Conservation (phyloP, 176 grass and related monocot genomes). For the Miscanthus lutarioriparius region DNA sequence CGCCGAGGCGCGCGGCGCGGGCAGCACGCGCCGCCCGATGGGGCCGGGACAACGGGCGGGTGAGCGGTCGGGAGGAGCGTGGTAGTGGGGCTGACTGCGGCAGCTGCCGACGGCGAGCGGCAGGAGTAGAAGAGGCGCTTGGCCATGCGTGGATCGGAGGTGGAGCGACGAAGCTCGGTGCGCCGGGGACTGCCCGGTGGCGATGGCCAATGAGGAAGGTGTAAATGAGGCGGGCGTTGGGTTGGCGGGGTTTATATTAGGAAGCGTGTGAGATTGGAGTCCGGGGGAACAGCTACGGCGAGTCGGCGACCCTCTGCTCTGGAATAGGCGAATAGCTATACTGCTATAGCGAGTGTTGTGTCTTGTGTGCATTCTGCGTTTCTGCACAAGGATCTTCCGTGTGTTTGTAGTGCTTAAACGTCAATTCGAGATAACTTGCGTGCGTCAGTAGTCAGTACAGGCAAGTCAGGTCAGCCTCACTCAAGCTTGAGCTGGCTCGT, state of each 20-base stretch:
- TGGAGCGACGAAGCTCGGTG: neutral
- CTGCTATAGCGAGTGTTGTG: too few species aligned
- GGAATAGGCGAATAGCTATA: too few species aligned
- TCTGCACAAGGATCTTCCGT: neutral
- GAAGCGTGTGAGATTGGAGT: neutral
- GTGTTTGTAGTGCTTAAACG: neutral
- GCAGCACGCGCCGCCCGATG: constrained; percentile 21
- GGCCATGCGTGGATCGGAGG: constrained; percentile 50
- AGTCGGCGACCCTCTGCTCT: too few species aligned
- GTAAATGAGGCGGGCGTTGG: constrained; percentile 17
- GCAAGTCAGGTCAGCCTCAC: too few species aligned
- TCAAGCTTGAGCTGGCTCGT: too few species aligned
- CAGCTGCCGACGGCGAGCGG: constrained; percentile 47
- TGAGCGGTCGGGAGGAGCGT: constrained; percentile 8
- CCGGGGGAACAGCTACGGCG: neutral
- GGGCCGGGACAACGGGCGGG: neutral
- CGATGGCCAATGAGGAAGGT: neutral
- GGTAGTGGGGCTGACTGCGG: constrained; percentile 27
- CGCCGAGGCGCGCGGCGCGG: constrained; percentile 20
- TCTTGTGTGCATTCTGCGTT: neutral
- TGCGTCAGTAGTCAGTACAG: too few species aligned
- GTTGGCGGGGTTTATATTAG: constrained; percentile 26
- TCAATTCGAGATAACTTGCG: too few species aligned
- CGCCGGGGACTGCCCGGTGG: neutral
- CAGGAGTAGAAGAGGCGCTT: constrained; percentile 70